Percentiles rank a stretch among this genome's conserved stretches.
Conservation (phyloP, 805 yeast genomes). For the Candida coquimbonensis region DNA sequence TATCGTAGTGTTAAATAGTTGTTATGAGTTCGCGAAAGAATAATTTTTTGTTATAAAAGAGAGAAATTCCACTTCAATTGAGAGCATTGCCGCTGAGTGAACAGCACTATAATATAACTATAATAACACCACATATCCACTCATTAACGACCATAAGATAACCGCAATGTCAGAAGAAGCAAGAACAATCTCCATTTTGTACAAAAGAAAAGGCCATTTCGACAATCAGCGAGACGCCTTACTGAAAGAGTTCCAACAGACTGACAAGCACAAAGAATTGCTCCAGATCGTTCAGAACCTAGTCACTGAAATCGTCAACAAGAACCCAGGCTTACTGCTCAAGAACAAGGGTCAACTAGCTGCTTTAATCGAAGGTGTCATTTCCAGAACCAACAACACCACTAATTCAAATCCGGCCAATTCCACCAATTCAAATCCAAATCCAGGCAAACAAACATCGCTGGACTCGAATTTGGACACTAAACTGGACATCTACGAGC, state of each 20-base stretch:
- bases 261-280: constrained; percentile 12
- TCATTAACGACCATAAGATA: not conserved
- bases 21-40: not conserved
- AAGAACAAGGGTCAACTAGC: constrained; percentile 20
- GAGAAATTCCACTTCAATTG: too few species aligned
- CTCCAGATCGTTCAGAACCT: constrained; percentile 9
- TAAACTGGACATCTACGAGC: constrained; percentile 5
- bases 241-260: constrained; percentile 11
- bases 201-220: constrained; percentile 17
- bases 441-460: too few species aligned
- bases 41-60: not conserved
- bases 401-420: too few species aligned
- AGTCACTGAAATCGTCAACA: constrained; percentile 10
- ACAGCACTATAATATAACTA: too few species aligned
- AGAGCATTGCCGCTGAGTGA: too few species aligned
- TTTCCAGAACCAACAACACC: not conserved
- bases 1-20: too few species aligned
- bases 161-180: constrained; percentile 6
- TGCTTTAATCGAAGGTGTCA: constrained; percentile 18
- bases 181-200: constrained; percentile 9
- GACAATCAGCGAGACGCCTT: constrained; percentile 15
- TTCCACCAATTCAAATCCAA: too few species aligned
- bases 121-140: too few species aligned
- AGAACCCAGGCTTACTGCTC: constrained; percentile 18
- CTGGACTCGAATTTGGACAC: not conserved